Conservation (phyloP, 352 stramenopile genomes). For the Globisporangium paddicum region DNA sequence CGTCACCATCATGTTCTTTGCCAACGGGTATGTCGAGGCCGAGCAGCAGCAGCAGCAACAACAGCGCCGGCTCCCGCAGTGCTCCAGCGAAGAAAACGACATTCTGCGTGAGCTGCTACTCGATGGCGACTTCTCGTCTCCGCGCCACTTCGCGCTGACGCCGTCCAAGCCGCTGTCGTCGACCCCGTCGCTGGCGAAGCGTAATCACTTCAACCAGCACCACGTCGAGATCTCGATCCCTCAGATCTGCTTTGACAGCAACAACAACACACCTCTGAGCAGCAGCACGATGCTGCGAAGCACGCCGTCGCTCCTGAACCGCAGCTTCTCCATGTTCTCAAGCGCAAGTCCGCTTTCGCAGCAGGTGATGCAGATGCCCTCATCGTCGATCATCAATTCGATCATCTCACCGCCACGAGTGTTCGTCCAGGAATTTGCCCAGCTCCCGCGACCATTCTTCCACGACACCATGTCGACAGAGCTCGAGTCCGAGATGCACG, state of each 20-base stretch:
- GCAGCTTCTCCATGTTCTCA: conserved; percentile 27
- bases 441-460: conserved; percentile 59
- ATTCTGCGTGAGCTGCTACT: conserved; percentile 73
- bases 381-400: conserved; percentile 55
- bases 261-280: background rate
- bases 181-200: conserved; percentile 32
- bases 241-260: conserved; percentile 62
- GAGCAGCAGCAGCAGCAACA: conserved; percentile 19
- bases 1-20: conserved; percentile 55
- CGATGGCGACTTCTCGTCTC: conserved; percentile 63
- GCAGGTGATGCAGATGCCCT: conserved; percentile 10
- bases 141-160: conserved; percentile 41
- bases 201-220: conserved; percentile 38
- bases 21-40: conserved; percentile 61
- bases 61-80: conserved; percentile 32
- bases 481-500: conserved; percentile 21
- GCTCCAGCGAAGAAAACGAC: conserved; percentile 58
- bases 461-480: conserved; percentile 28
- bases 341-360: conserved; percentile 32
- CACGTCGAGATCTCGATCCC: conserved; percentile 68
- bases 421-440: conserved; percentile 74
- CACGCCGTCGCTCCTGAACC: conserved; percentile 52
- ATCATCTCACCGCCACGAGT: conserved; percentile 72
- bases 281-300: conserved; percentile 46
- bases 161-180: conserved; percentile 36